These are phyloP conservation scores for Diaporthe australafricana DNA, from an alignment of 2,329 filamentous ascomycete genomes.

Conservation along the genomic window DNA sequence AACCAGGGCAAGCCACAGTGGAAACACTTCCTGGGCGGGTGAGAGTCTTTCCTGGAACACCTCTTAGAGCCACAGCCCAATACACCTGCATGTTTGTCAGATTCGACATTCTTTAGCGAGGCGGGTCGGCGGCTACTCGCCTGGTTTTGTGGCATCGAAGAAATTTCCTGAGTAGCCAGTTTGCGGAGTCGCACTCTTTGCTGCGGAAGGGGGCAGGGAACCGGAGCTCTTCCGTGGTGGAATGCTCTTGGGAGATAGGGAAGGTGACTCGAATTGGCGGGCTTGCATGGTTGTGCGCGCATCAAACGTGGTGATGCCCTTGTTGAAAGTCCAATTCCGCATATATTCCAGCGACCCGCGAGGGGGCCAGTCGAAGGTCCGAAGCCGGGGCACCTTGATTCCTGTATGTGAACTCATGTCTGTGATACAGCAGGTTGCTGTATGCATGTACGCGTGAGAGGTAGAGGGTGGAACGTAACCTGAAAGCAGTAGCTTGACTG, in stretches of 20 bases:
- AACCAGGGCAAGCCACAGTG: constrained; percentile 27
- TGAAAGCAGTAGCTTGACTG: background rate
- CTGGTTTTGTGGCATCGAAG: background rate
- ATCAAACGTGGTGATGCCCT: constrained; percentile 22
- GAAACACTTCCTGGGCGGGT: constrained; percentile 27
- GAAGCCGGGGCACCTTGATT: background rate
- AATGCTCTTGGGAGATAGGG: constrained; percentile 14
- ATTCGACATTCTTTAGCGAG: background rate
- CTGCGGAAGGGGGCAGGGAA: background rate
- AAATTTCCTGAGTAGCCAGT: too few relatives aligned
- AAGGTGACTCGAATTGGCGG: constrained; percentile 1
- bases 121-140: too few relatives aligned
- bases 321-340: constrained; percentile 24
- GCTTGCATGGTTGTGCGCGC: constrained; percentile 1
- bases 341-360: background rate
- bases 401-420: background rate
- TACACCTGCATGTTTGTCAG: background rate
- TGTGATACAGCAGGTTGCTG: too few relatives aligned
- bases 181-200: background rate
- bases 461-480: too few relatives aligned
- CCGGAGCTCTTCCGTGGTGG: background rate
- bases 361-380: background rate
- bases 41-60: background rate
- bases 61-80: background rate
- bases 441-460: background rate